These are phyloP conservation scores for Metschnikowia borealis DNA, from an alignment of 805 yeast genomes.

Conservation along the genomic window DNA sequence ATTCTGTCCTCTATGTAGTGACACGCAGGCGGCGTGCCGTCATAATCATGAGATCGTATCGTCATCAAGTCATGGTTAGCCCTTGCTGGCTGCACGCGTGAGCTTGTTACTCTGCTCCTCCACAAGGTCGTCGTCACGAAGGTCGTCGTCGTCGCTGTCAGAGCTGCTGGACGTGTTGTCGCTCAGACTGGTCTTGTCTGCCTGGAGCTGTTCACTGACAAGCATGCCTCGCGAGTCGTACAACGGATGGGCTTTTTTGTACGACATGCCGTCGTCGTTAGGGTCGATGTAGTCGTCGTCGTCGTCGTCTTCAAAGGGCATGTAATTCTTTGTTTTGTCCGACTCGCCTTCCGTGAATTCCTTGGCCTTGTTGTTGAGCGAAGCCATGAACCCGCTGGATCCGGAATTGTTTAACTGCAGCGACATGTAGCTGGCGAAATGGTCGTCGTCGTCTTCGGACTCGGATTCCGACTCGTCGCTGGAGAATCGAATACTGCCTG, in stretches of 20 bases:
- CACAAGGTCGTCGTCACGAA: conserved; percentile 20
- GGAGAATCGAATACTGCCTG: conserved; percentile 12
- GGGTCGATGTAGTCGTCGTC: conserved; percentile 77
- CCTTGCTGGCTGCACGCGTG: conserved; percentile 40
- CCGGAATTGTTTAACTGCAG: conserved; percentile 62
- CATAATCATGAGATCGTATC: background rate
- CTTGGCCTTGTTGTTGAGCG: conserved; percentile 43
- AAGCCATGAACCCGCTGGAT: conserved; percentile 30
- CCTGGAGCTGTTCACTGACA: conserved; percentile 12
- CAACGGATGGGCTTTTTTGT: conserved; percentile 59
- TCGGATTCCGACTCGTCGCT: conserved; percentile 31
- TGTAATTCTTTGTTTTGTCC: conserved; percentile 8
- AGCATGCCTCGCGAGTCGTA: conserved; percentile 41
- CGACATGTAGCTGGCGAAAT: conserved; percentile 70
- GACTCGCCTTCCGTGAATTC: conserved; percentile 15
- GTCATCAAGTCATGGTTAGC: conserved; percentile 13
- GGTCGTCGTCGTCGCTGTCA: conserved; percentile 27
- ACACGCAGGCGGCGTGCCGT: conserved; percentile 1
- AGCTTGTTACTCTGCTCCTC: conserved; percentile 27
- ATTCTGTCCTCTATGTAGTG: conserved; percentile 2
- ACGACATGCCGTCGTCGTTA: conserved; percentile 75
- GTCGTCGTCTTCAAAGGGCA: conserved; percentile 28
- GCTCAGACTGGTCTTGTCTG: conserved; percentile 1
- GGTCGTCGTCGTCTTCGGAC: conserved; percentile 46
- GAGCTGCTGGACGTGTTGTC: conserved; percentile 32